Evolutionary conservation across 129 eudicot genomes (phyloP).

Genomic region (Arctium minus): DNA sequence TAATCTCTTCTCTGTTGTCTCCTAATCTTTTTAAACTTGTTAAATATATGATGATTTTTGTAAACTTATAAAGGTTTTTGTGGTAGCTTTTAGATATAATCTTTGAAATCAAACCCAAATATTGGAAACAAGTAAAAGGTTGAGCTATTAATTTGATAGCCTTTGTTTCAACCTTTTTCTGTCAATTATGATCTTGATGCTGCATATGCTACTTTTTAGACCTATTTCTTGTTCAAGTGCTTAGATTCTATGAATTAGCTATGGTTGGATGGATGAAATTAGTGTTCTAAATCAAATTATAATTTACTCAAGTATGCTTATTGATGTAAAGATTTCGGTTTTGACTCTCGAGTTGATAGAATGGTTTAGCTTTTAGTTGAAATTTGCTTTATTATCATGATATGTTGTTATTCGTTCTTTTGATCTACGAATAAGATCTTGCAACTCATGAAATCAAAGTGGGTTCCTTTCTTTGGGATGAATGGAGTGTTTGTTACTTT

Average conservation of each 20-base stretch:
- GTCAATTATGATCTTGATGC: constrained; percentile 8
- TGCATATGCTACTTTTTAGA: neutral
- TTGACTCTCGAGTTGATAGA: neutral
- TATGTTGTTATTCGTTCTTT: neutral
- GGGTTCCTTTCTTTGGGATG: neutral
- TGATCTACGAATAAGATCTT: neutral
- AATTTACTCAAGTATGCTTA: neutral
- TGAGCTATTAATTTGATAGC: constrained; percentile 8
- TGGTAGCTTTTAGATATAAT: neutral
- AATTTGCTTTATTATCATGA: neutral
- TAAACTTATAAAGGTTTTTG: neutral
- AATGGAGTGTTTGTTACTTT: neutral
- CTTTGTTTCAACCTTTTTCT: constrained; percentile 16
- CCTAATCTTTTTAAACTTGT: neutral
- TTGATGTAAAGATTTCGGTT: neutral
- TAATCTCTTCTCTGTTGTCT: constrained; percentile 27
- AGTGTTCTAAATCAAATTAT: neutral
- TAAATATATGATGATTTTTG: neutral
- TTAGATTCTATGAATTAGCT: constrained; percentile 3
- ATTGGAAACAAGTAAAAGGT: constrained; percentile 12
- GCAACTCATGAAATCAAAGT: neutral
- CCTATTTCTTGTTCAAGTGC: neutral
- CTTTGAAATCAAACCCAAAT: constrained; percentile 11
- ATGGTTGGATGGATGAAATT: constrained; percentile 3
- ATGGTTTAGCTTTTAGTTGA: neutral